Percentiles rank a stretch among this genome's conserved stretches.
Conservation (phyloP, 306 rosid genomes). For the Vigna radiata region DNA sequence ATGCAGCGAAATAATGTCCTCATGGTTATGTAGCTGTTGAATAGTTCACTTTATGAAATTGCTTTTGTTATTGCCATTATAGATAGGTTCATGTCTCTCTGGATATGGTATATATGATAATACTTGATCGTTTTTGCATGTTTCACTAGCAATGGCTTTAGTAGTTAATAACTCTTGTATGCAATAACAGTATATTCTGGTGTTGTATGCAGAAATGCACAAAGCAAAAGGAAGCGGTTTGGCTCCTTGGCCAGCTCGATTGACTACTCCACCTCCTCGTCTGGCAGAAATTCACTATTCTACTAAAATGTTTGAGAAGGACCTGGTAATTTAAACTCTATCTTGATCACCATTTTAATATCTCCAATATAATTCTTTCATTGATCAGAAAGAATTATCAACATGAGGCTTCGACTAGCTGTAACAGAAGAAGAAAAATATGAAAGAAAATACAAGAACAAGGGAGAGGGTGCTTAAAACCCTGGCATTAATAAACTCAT, state of each 20-base stretch:
- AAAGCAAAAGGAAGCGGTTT: constrained; percentile 72
- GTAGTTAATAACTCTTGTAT: constrained; percentile 6
- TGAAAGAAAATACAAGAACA: not conserved
- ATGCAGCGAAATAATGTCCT: not conserved
- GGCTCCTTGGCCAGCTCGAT: constrained; percentile 84
- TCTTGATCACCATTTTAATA: constrained; percentile 1
- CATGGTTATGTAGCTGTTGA: not conserved
- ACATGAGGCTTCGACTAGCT: not conserved
- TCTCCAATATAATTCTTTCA: constrained; percentile 3
- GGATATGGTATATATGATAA: not conserved
- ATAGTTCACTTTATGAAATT: not conserved
- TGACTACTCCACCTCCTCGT: constrained; percentile 79
- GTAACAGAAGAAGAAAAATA: not conserved
- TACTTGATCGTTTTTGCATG: constrained; percentile 14
- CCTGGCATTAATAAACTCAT: constrained; percentile 4
- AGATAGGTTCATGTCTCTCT: constrained; percentile 1
- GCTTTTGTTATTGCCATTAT: not conserved
- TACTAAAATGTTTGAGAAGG: constrained; percentile 66
- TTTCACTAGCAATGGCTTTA: not conserved
- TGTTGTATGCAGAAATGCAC: constrained; percentile 63
- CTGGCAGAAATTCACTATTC: constrained; percentile 76
- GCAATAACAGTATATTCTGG: constrained; percentile 33
- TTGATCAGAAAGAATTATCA: not conserved
- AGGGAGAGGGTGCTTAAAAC: constrained; percentile 1
- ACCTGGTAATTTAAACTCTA: constrained; percentile 57